Conservation (phyloP, 495 filamentous ascomycete genomes). For the Sporormia fimetaria region DNA sequence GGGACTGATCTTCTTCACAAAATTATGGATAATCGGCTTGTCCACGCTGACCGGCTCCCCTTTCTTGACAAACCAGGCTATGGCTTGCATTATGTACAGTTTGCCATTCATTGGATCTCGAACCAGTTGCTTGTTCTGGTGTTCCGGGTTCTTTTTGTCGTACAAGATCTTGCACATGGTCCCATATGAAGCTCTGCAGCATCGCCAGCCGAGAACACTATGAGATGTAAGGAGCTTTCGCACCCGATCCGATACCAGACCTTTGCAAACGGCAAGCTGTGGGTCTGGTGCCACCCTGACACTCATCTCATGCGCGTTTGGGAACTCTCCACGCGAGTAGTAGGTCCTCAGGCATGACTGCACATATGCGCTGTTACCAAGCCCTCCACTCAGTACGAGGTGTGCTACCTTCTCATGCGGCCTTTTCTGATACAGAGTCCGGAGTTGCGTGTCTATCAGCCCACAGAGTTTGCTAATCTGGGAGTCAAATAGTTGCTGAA, state of each 20-base stretch:
- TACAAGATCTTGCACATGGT: conserved; percentile 29
- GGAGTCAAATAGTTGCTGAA: conserved; percentile 44
- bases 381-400: conserved; percentile 52
- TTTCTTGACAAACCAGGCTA: conserved; percentile 31
- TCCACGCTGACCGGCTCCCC: conserved; percentile 34
- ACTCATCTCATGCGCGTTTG: conserved; percentile 23
- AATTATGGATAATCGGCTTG: conserved; percentile 32
- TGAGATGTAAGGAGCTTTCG: conserved; percentile 26
- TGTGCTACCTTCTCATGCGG: conserved; percentile 41
- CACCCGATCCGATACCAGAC: conserved; percentile 30
- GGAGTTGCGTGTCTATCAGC: conserved; percentile 45
- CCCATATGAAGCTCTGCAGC: conserved; percentile 29
- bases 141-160: conserved; percentile 25
- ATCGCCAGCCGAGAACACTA: conserved; percentile 28
- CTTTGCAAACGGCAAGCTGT: conserved; percentile 36
- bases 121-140: conserved; percentile 16
- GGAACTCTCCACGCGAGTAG: conserved; percentile 17
- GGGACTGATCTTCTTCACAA: conserved; percentile 31
- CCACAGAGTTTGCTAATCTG: conserved; percentile 44
- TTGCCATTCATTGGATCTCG: conserved; percentile 27
- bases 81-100: conserved; percentile 25
- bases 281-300: conserved; percentile 32
- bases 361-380: conserved; percentile 55
- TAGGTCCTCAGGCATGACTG: conserved; percentile 25
- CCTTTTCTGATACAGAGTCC: conserved; percentile 38